Conservation (phyloP, 345 rosid genomes). For the Hibiscus syriacus region DNA sequence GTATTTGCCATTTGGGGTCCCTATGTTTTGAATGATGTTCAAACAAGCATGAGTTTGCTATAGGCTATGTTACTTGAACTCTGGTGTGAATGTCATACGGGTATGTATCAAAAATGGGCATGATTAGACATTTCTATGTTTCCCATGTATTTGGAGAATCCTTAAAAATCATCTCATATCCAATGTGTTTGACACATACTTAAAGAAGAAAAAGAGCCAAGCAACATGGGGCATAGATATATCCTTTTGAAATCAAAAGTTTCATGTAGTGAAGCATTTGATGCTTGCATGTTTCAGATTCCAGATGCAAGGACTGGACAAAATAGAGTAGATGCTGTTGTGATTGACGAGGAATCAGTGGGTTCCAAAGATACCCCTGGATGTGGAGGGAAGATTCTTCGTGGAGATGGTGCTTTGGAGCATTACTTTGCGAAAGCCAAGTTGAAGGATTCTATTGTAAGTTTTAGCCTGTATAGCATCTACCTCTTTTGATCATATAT, state of each 20-base stretch:
- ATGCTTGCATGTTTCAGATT: slow-evolving; percentile 40
- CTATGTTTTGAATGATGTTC: neutral
- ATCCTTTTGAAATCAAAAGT: neutral
- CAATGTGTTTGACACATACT: no score
- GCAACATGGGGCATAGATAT: no score
- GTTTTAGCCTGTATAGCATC: no score
- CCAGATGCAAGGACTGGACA: slow-evolving; percentile 66
- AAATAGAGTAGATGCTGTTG: slow-evolving; percentile 71
- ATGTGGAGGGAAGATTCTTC: slow-evolving; percentile 65
- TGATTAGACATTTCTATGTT: no score
- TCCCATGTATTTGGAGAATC: neutral
- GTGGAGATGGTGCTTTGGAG: slow-evolving; percentile 83
- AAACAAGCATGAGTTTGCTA: neutral
- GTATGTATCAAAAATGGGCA: neutral
- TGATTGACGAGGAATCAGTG: slow-evolving; percentile 70
- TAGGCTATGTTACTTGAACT: neutral
- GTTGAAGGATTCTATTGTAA: no score
- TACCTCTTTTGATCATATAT: no score
- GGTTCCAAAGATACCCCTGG: slow-evolving; percentile 49
- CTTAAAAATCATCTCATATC: no score
- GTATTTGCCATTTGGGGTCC: slow-evolving; percentile 36
- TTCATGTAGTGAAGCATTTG: neutral
- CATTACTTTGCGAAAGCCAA: no score
- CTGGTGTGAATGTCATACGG: neutral
- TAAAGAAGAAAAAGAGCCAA: no score